Evolutionary conservation across 139 green algal genomes (phyloP).

Genomic region (Astrephomene gubernaculifera): DNA sequence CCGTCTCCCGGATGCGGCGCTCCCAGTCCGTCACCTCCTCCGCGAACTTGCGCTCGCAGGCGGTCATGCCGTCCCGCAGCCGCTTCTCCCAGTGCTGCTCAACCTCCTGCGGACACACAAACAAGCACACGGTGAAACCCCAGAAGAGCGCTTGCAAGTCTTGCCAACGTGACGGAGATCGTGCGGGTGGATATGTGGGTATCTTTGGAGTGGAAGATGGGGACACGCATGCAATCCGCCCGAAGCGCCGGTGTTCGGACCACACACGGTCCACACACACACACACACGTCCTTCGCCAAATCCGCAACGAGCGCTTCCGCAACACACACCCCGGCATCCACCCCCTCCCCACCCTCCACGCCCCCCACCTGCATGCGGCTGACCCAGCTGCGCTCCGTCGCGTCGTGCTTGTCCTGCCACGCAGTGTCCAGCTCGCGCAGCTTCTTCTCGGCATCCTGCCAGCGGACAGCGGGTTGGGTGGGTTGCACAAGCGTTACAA

Average conservation of each 20-base stretch:
- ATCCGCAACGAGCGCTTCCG: no score
- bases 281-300: neutral
- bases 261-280: no score
- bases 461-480: no score
- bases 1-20: conserved; percentile 47
- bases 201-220: no score
- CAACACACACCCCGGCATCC: no score
- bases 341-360: neutral
- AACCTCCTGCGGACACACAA: conserved; percentile 31
- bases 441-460: conserved; percentile 25
- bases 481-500: no score
- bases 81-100: conserved; percentile 62
- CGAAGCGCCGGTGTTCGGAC: no score
- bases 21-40: conserved; percentile 55
- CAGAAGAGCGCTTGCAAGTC: no score
- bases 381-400: conserved; percentile 36
- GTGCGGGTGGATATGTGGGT: no score
- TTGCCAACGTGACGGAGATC: no score
- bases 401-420: conserved; percentile 34
- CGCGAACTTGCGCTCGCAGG: conserved; percentile 54
- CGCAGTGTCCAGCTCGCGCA: conserved; percentile 2
- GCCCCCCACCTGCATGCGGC: conserved; percentile 38
- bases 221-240: no score
- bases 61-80: conserved; percentile 51
- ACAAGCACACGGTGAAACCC: neutral